Evolutionary conservation across 306 rosid species (phyloP).

Genomic region (Cyclanthera cordifolia): DNA sequence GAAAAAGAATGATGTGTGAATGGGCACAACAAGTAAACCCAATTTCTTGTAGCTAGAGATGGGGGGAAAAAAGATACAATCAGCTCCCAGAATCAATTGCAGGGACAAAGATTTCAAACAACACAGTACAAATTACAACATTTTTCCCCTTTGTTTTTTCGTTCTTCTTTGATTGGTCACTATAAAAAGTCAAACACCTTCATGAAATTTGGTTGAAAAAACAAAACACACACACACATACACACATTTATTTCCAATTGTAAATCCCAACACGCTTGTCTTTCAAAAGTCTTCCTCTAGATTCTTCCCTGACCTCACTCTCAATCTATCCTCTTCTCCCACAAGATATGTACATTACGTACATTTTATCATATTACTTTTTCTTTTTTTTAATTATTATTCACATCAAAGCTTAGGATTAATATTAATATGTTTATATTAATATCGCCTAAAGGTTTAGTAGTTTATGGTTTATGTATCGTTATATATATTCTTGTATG

Average conservation of each 20-base stretch:
- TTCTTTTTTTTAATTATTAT: not conserved
- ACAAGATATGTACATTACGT: not conserved
- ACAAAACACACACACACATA: not conserved
- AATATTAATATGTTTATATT: no score
- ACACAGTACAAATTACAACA: not conserved
- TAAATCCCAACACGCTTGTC: slow-evolving; percentile 4
- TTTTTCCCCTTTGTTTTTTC: not conserved
- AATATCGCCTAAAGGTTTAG: no score
- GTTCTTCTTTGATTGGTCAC: not conserved
- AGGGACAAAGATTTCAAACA: not conserved
- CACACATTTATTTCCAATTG: not conserved
- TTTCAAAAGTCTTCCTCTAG: slow-evolving; percentile 9
- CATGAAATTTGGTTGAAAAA: not conserved
- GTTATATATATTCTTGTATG: no score
- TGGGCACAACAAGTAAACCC: slow-evolving; percentile 1
- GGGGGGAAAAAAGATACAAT: slow-evolving; percentile 2
- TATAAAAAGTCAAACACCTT: not conserved
- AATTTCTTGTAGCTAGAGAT: not conserved
- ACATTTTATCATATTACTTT: no score
- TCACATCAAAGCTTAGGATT: no score
- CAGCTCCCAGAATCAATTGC: not conserved
- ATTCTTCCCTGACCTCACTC: not conserved
- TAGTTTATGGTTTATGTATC: no score
- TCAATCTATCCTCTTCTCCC: slow-evolving; percentile 3
- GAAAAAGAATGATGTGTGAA: slow-evolving; percentile 1